Evolutionary conservation across 1,284 basidiomycete genomes (phyloP).

Genomic region (Microbotryum intermedium): DNA sequence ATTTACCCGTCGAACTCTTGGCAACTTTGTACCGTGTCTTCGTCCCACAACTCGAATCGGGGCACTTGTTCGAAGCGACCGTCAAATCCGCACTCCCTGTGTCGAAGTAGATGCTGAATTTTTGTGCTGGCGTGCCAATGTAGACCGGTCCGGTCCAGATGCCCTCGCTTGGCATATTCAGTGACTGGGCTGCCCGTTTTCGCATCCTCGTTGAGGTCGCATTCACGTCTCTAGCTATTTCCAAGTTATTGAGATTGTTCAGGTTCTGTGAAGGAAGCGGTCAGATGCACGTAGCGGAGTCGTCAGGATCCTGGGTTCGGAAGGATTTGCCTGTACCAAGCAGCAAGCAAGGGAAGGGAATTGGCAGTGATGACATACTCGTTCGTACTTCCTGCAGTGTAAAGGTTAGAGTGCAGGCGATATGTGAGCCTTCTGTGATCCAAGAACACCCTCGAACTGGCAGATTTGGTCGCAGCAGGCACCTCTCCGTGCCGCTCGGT

Average conservation of each 20-base stretch:
- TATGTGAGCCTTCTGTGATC: not conserved
- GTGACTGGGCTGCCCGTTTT: not conserved
- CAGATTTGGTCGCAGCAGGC: too few relatives aligned
- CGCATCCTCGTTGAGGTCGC: not conserved
- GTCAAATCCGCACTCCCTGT: slow-evolving; percentile 41
- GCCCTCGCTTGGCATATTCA: not conserved
- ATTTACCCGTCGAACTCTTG: not conserved
- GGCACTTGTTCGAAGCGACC: slow-evolving; percentile 29
- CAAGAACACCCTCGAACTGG: not conserved
- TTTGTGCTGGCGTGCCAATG: slow-evolving; percentile 34
- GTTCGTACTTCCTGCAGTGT: slow-evolving; percentile 16
- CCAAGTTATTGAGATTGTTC: not conserved
- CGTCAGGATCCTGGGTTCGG: not conserved
- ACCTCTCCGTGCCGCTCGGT: too few relatives aligned
- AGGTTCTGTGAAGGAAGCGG: not conserved
- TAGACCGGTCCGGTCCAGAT: slow-evolving; percentile 17
- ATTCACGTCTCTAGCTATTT: not conserved
- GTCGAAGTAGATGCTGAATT: slow-evolving; percentile 39
- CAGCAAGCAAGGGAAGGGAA: not conserved
- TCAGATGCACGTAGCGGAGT: too few relatives aligned
- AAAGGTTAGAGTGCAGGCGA: not conserved
- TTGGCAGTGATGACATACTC: not conserved
- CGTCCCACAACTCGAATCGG: slow-evolving; percentile 7
- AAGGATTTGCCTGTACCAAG: not conserved
- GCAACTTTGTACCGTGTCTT: slow-evolving; percentile 19